Evolutionary conservation across 495 filamentous ascomycete genomes (phyloP).

Genomic region (Cenococcum geophilum): DNA sequence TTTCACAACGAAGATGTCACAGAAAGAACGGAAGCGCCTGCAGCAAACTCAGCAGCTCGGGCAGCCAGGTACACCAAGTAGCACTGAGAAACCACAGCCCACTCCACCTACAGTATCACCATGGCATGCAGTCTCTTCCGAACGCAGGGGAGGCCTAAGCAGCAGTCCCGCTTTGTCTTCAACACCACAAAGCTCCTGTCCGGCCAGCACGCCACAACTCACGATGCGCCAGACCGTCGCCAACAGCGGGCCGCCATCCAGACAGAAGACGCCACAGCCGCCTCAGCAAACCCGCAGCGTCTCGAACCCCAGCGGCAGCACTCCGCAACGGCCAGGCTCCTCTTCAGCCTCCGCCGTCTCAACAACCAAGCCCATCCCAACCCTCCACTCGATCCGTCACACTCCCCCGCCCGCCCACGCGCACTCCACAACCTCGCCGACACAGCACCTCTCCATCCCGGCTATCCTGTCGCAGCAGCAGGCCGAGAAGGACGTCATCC

Average conservation of each 20-base stretch:
- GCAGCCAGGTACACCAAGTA: slow-evolving; percentile 41
- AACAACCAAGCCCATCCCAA: slow-evolving; percentile 28
- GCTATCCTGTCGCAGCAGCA: slow-evolving; percentile 85
- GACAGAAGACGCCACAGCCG: slow-evolving; percentile 16
- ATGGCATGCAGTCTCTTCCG: slow-evolving; percentile 54
- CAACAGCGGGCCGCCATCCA: slow-evolving; percentile 40
- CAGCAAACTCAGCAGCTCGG: slow-evolving; percentile 47
- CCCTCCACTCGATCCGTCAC: slow-evolving; percentile 48
- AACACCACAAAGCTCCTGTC: slow-evolving; percentile 19
- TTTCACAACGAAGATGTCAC: slow-evolving; percentile 59
- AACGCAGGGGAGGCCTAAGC: slow-evolving; percentile 19
- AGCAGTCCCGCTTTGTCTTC: slow-evolving; percentile 21
- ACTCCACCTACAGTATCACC: slow-evolving; percentile 53
- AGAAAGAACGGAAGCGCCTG: slow-evolving; percentile 81
- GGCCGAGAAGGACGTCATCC: slow-evolving; percentile 73
- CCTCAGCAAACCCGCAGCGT: slow-evolving; percentile 21
- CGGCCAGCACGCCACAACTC: slow-evolving; percentile 46
- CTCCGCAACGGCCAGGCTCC: slow-evolving; percentile 25
- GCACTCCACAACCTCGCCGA: slow-evolving; percentile 43
- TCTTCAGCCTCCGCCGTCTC: slow-evolving; percentile 27
- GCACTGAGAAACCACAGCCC: slow-evolving; percentile 32
- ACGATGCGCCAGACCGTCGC: slow-evolving; percentile 60
- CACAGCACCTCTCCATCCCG: slow-evolving; percentile 65
- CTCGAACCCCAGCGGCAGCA: slow-evolving; percentile 11
- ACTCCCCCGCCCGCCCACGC: slow-evolving; percentile 39